phyloP scores from a whole-genome alignment of 495 filamentous ascomycete species.

The Neurospora sp. region DNA sequence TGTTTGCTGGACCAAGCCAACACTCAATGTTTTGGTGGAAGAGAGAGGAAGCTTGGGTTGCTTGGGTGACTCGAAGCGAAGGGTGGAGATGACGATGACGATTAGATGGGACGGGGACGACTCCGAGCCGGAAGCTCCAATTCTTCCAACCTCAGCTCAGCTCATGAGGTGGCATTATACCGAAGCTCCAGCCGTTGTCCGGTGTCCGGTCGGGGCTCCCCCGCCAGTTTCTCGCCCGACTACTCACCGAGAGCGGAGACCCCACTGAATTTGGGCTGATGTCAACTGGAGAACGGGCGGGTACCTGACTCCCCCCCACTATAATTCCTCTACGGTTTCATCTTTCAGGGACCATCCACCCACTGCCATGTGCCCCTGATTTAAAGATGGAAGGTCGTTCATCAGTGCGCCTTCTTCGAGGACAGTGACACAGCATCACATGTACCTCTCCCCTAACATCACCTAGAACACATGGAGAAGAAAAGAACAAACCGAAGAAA shows the following conservation, averaged over 20 bases:
- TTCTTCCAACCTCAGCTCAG: not conserved
- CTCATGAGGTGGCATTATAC: not conserved
- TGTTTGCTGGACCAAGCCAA: conserved; percentile 22
- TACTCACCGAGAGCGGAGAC: not conserved
- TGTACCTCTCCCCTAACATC: not conserved
- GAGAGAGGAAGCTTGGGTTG: not conserved
- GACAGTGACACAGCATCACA: not conserved
- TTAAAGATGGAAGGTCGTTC: not conserved
- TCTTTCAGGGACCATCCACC: not conserved
- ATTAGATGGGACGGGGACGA: not conserved
- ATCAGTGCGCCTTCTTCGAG: not conserved
- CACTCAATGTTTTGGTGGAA: conserved; percentile 26
- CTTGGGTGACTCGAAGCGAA: not conserved
- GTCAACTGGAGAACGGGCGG: not conserved
- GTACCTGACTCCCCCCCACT: not conserved
- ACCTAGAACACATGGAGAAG: not conserved
- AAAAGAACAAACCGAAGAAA: not conserved
- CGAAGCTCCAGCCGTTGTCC: not conserved
- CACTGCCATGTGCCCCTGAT: not conserved
- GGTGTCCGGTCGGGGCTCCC: not conserved
- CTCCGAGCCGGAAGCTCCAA: not conserved
- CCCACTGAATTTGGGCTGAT: not conserved
- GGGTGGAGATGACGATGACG: not conserved
- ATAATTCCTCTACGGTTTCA: not conserved
- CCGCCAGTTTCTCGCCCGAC: not conserved